A percentile compares a stretch with the other conserved stretches of the same genome.
phyloP scores from a whole-genome alignment of 2,329 filamentous ascomycete species.

The Gnomoniopsis sp. region DNA sequence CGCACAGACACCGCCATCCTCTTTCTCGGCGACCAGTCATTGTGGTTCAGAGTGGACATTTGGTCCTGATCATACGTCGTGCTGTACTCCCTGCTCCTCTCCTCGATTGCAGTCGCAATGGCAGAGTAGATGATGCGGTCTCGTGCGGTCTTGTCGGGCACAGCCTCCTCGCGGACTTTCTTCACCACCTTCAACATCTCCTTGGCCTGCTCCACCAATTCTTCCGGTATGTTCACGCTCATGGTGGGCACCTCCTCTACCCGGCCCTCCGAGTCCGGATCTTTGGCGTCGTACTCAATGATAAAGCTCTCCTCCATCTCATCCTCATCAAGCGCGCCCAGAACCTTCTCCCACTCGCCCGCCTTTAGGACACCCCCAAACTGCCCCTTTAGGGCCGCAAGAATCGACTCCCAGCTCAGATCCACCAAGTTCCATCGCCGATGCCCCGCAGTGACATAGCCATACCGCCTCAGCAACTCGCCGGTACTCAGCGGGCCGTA shows the following conservation, averaged over 20 bases:
- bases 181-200: constrained; percentile 46
- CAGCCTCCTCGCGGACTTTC: constrained; percentile 37
- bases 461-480: constrained; percentile 79
- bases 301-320: constrained; percentile 74
- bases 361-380: constrained; percentile 33
- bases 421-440: constrained; percentile 80
- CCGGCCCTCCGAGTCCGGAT: constrained; percentile 46
- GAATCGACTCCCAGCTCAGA: constrained; percentile 60
- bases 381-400: constrained; percentile 38
- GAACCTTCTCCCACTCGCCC: constrained; percentile 16
- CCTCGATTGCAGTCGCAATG: constrained; percentile 29
- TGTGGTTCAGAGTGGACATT: constrained; percentile 2
- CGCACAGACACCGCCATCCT: constrained; percentile 32
- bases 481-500: constrained; percentile 82
- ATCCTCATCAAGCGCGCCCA: constrained; percentile 47
- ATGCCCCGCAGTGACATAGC: constrained; percentile 80
- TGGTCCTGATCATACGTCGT: constrained; percentile 30
- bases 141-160: constrained; percentile 48
- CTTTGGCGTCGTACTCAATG: constrained; percentile 53
- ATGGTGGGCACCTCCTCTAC: constrained; percentile 28
- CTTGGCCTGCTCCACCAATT: constrained; percentile 51
- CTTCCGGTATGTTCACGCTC: constrained; percentile 44
- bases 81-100: constrained; percentile 25
- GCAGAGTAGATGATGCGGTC: constrained; percentile 42
- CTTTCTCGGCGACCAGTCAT: constrained; percentile 11